Percentiles rank a stretch among this genome's conserved stretches.
Evolutionary conservation across 768 basidiomycete species (phyloP).

Genomic region (Leccinum uliginosum): DNA sequence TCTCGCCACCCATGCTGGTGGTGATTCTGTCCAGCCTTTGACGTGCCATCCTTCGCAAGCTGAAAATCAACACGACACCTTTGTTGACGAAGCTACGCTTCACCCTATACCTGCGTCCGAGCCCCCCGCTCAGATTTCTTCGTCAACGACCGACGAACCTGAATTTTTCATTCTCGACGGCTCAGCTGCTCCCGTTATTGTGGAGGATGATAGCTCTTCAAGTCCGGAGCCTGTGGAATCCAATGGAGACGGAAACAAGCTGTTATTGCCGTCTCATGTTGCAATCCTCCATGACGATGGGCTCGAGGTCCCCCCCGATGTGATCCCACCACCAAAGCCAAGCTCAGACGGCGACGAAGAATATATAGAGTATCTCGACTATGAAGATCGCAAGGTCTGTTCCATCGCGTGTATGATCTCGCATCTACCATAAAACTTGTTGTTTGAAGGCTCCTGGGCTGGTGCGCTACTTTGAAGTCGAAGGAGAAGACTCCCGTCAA

Average conservation of each 20-base stretch:
- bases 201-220: conserved; percentile 7
- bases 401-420: not conserved
- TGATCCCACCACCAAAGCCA: conserved; percentile 39
- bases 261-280: conserved; percentile 72
- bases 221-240: conserved; percentile 13
- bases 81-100: conserved; percentile 10
- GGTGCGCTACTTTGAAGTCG: conserved; percentile 62
- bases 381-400: conserved; percentile 58
- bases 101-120: conserved; percentile 36
- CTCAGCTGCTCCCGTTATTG: conserved; percentile 35
- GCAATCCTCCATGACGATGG: conserved; percentile 39
- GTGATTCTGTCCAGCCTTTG: conserved; percentile 17
- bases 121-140: conserved; percentile 26
- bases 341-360: conserved; percentile 55
- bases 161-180: conserved; percentile 50
- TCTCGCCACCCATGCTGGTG: conserved; percentile 8
- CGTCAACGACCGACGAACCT: conserved; percentile 13
- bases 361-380: conserved; percentile 77
- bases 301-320: conserved; percentile 37
- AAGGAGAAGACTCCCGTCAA: conserved; percentile 34
- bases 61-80: conserved; percentile 1
- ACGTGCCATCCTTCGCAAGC: conserved; percentile 17
- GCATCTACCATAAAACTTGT: not conserved
- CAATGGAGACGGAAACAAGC: conserved; percentile 13
- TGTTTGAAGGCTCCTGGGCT: conserved; percentile 41